Conservation (phyloP, 768 basidiomycete genomes). For the Lactifluus rugatus region DNA sequence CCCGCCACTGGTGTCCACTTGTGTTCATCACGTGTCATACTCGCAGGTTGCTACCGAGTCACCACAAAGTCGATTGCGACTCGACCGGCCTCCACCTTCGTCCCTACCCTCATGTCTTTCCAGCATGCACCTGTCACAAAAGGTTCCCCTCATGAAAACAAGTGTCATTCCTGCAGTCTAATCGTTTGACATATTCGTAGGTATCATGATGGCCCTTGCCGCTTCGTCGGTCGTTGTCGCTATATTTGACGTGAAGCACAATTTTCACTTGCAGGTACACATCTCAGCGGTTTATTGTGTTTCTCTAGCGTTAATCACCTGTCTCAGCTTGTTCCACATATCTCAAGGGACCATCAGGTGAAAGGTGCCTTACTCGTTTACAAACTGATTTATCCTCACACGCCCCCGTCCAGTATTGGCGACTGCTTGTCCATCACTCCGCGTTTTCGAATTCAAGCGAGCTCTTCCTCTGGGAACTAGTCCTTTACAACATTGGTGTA, state of each 20-base stretch:
- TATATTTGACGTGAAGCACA: constrained; percentile 80
- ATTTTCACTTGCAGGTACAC: constrained; percentile 72
- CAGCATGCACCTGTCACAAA: constrained; percentile 79
- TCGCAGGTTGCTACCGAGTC: no score
- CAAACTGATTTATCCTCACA: background rate
- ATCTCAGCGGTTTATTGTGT: constrained; percentile 5
- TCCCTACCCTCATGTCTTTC: constrained; percentile 49
- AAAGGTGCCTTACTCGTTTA: constrained; percentile 18
- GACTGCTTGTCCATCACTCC: constrained; percentile 61
- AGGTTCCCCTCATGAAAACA: constrained; percentile 33
- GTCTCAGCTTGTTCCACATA: constrained; percentile 69
- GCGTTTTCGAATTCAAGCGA: constrained; percentile 82
- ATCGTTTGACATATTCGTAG: constrained; percentile 31
- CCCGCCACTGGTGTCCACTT: background rate
- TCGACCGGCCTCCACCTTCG: background rate
- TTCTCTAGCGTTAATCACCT: background rate
- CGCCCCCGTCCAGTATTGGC: constrained; percentile 63
- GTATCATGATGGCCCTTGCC: constrained; percentile 65
- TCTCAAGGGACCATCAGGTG: constrained; percentile 89
- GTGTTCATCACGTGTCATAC: constrained; percentile 11
- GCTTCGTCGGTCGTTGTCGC: constrained; percentile 65
- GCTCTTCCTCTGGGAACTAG: constrained; percentile 62
- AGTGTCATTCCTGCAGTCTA: background rate
- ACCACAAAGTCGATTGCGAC: no score
- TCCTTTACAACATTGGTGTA: constrained; percentile 62